Conservation (phyloP, 345 rosid species). For the Linum usitatissimum region DNA sequence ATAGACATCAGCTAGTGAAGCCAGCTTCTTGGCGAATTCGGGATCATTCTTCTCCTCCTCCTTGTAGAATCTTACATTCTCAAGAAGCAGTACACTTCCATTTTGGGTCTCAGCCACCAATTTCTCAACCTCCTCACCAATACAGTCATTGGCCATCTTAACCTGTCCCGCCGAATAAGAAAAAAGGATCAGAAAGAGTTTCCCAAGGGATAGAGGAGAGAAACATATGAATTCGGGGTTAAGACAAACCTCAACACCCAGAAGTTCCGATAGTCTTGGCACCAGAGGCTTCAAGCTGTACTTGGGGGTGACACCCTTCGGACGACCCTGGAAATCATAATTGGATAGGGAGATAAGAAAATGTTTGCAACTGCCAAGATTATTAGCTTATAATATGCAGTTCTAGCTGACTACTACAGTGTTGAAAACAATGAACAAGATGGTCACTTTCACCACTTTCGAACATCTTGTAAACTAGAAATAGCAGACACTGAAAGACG, state of each 20-base stretch:
- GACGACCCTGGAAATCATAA: slow-evolving; percentile 65
- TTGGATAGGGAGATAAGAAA: neutral
- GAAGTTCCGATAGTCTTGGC: slow-evolving; percentile 79
- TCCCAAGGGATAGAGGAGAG: neutral
- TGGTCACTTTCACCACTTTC: neutral
- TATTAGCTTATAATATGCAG: neutral
- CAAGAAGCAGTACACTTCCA: slow-evolving; percentile 78
- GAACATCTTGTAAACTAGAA: neutral
- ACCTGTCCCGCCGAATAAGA: slow-evolving; percentile 32
- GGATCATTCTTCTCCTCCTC: slow-evolving; percentile 97
- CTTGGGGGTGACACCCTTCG: slow-evolving; percentile 91
- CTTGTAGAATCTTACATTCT: slow-evolving; percentile 83
- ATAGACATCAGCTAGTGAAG: slow-evolving; percentile 72
- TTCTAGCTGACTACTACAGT: neutral
- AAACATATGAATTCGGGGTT: neutral
- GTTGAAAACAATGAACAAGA: neutral
- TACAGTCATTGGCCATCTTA: slow-evolving; percentile 71
- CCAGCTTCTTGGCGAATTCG: slow-evolving; percentile 87
- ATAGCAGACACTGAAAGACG: neutral
- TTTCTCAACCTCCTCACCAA: slow-evolving; percentile 69
- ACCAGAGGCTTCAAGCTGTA: slow-evolving; percentile 93
- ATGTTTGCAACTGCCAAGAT: neutral
- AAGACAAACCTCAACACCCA: slow-evolving; percentile 53
- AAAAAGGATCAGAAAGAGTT: neutral
- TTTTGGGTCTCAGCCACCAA: slow-evolving; percentile 53